These are phyloP conservation scores for Cordyceps tenuipes DNA, from an alignment of 2,329 filamentous ascomycete genomes.

Conservation along the genomic window DNA sequence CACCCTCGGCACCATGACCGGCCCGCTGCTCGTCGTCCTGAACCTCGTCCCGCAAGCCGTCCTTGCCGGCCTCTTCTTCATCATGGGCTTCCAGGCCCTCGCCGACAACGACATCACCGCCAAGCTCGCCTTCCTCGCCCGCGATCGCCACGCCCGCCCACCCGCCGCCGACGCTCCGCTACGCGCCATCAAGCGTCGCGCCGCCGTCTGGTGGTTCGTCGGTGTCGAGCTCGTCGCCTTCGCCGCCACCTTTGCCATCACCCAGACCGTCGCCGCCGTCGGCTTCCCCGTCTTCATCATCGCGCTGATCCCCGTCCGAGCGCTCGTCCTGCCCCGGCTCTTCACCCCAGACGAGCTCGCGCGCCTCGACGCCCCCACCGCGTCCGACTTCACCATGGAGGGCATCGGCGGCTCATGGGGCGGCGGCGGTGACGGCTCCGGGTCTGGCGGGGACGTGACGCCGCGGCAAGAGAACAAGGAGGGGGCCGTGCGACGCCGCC, in stretches of 20 bases:
- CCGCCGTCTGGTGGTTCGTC: slow-evolving; percentile 65
- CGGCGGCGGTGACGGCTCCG: slow-evolving; percentile 17
- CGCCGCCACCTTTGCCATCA: slow-evolving; percentile 72
- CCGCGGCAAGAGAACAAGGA: slow-evolving; percentile 12
- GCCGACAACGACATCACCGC: slow-evolving; percentile 68
- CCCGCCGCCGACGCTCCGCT: slow-evolving; percentile 45
- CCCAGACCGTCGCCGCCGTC: slow-evolving; percentile 73
- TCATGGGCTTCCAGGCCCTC: slow-evolving; percentile 75
- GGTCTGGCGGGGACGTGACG: slow-evolving; percentile 15
- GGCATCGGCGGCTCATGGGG: slow-evolving; percentile 59
- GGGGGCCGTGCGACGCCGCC: slow-evolving; percentile 13
- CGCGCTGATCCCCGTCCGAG: slow-evolving; percentile 57
- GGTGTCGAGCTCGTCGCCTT: slow-evolving; percentile 61
- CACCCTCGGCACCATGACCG: slow-evolving; percentile 70
- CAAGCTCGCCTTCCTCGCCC: slow-evolving; percentile 62
- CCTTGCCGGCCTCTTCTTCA: slow-evolving; percentile 73
- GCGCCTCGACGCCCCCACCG: slow-evolving; percentile 63
- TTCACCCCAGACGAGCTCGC: slow-evolving; percentile 54
- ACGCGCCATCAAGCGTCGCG: slow-evolving; percentile 48
- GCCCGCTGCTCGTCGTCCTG: slow-evolving; percentile 63
- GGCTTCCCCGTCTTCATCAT: slow-evolving; percentile 72
- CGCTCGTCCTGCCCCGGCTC: slow-evolving; percentile 52
- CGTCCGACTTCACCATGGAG: slow-evolving; percentile 68
- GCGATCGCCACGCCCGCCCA: slow-evolving; percentile 56
- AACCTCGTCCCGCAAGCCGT: slow-evolving; percentile 74